Conservation (phyloP, 805 yeast species). For the Peterozyma xylosa region DNA sequence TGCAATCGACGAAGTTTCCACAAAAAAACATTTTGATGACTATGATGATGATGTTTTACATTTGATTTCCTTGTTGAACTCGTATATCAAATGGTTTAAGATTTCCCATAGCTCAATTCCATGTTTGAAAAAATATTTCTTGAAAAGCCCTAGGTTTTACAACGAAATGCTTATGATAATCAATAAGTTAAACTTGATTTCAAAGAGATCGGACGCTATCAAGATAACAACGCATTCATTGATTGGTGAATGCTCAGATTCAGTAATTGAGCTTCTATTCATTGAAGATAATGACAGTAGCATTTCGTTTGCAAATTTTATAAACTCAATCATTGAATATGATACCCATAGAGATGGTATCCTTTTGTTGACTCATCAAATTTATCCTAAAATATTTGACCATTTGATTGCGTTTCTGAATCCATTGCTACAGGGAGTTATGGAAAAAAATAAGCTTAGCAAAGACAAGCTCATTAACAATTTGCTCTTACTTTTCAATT, state of each 20-base stretch:
- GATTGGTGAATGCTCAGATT: slow-evolving; percentile 1
- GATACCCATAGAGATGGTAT: not conserved
- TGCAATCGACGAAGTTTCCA: slow-evolving; percentile 5
- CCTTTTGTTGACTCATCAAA: slow-evolving; percentile 5
- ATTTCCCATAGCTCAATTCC: slow-evolving; percentile 6
- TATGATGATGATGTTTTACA: slow-evolving; percentile 1
- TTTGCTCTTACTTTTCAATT: too few species aligned
- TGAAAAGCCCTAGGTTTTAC: slow-evolving; percentile 2
- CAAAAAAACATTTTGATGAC: not conserved
- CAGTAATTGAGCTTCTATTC: slow-evolving; percentile 3
- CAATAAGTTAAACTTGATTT: not conserved
- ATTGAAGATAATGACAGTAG: not conserved
- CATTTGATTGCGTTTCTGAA: slow-evolving; percentile 19
- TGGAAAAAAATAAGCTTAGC: too few species aligned
- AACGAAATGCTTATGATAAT: slow-evolving; percentile 1
- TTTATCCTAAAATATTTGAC: slow-evolving; percentile 20
- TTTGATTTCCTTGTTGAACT: slow-evolving; percentile 6
- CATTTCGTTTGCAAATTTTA: not conserved
- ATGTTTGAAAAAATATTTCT: slow-evolving; percentile 5
- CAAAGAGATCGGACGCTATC: not conserved
- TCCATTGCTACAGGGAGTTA: too few species aligned
- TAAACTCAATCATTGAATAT: not conserved
- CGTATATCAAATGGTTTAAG: slow-evolving; percentile 5
- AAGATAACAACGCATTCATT: not conserved
- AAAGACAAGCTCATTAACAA: too few species aligned